phyloP scores from a whole-genome alignment of 2,329 filamentous ascomycete genomes.

The Botrytis cinerea region DNA sequence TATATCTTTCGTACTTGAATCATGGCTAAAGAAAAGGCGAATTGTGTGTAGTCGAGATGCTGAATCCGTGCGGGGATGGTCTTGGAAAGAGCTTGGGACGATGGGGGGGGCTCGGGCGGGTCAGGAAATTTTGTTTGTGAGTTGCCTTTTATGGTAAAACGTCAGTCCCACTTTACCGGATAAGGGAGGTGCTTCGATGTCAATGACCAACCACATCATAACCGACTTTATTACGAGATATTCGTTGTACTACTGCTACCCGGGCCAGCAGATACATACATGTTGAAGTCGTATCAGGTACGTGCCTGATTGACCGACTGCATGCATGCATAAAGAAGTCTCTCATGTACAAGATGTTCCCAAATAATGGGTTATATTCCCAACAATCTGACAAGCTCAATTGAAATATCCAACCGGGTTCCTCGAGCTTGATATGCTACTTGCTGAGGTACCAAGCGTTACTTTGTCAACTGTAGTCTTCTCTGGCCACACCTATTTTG shows the following conservation, averaged over 20 bases:
- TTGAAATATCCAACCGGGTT: neutral
- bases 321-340: constrained; percentile 4
- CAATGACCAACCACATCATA: neutral
- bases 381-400: neutral
- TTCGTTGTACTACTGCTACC: neutral
- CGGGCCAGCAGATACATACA: neutral
- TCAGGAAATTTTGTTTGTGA: neutral
- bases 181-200: constrained; percentile 12
- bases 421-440: neutral
- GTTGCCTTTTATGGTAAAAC: constrained; percentile 14
- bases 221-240: neutral
- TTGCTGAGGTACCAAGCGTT: neutral
- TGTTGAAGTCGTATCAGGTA: neutral
- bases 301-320: neutral
- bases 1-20: neutral
- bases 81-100: neutral
- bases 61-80: neutral
- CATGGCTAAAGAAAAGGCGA: neutral
- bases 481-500: neutral
- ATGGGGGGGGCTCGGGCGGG: neutral
- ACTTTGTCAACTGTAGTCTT: neutral
- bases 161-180: constrained; percentile 4
- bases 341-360: neutral
- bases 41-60: neutral
- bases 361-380: neutral